These are phyloP conservation scores for Fragaria vesca DNA, from an alignment of 306 rosid species.

Conservation along the genomic window DNA sequence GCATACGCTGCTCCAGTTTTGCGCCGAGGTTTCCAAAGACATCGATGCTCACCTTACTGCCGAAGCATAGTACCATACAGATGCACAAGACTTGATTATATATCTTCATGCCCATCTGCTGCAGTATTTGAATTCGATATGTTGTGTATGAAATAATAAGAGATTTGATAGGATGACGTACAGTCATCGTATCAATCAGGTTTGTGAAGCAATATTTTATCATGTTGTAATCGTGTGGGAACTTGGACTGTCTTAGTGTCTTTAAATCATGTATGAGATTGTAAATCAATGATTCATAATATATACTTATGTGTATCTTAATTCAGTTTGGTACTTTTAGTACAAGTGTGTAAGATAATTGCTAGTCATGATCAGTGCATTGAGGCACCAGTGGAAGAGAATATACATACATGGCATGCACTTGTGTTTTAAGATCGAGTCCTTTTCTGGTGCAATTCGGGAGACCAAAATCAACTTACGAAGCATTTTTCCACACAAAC, in stretches of 20 bases:
- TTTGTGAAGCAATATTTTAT: neutral
- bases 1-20: constrained; percentile 28
- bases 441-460: neutral
- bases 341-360: too few relatives aligned
- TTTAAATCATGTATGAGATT: neutral
- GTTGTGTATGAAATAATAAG: neutral
- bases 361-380: too few relatives aligned
- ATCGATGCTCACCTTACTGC: constrained; percentile 28
- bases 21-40: constrained; percentile 8
- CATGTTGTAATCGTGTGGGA: neutral
- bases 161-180: neutral
- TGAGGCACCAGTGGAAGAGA: too few relatives aligned
- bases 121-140: neutral
- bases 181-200: neutral
- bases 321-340: neutral
- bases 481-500: too few relatives aligned
- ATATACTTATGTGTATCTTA: neutral
- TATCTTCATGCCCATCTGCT: neutral
- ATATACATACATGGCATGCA: neutral
- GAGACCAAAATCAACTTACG: neutral
- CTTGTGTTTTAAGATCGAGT: neutral
- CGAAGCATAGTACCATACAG: neutral
- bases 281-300: neutral
- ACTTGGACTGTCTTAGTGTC: neutral
- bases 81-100: neutral